These are phyloP conservation scores for Eremothecium gossypii DNA, from an alignment of 1,139 yeast genomes.

Conservation along the genomic window DNA sequence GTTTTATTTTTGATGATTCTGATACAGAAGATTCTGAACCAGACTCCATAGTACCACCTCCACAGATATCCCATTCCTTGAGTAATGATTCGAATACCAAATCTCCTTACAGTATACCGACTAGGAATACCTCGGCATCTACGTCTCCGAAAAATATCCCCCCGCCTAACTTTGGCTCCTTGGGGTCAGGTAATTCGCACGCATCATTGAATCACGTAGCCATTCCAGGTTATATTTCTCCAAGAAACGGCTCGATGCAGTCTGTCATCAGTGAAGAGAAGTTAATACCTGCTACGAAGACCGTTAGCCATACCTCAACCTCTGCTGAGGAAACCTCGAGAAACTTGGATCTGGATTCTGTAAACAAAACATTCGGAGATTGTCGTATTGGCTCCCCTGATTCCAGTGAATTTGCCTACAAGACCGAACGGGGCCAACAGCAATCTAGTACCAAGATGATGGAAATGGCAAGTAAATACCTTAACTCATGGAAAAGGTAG, in stretches of 20 bases:
- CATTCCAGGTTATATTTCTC: slow-evolving; percentile 33
- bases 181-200: slow-evolving; percentile 22
- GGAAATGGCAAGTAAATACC: slow-evolving; percentile 19
- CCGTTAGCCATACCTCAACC: not conserved
- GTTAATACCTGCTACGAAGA: slow-evolving; percentile 2
- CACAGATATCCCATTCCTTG: slow-evolving; percentile 2
- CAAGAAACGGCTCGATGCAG: slow-evolving; percentile 22
- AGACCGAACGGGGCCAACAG: slow-evolving; percentile 14
- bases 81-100: slow-evolving; percentile 11
- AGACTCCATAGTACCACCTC: slow-evolving; percentile 11
- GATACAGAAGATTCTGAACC: slow-evolving; percentile 26
- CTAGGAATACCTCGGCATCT: slow-evolving; percentile 7
- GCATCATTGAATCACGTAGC: slow-evolving; percentile 45
- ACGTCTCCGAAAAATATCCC: slow-evolving; percentile 3
- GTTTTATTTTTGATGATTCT: slow-evolving; percentile 21
- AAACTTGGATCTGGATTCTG: slow-evolving; percentile 7
- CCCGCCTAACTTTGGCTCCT: slow-evolving; percentile 10
- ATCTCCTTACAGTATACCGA: slow-evolving; percentile 6
- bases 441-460: slow-evolving; percentile 18
- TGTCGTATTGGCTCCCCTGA: slow-evolving; percentile 12
- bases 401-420: slow-evolving; percentile 6
- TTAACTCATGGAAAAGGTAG: slow-evolving; percentile 19
- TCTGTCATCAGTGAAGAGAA: slow-evolving; percentile 19
- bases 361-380: slow-evolving; percentile 14
- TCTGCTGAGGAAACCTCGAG: not conserved